Base-by-base conservation (phyloP, 2,329 filamentous ascomycete species). In the Calonectria pteridis region DNA sequence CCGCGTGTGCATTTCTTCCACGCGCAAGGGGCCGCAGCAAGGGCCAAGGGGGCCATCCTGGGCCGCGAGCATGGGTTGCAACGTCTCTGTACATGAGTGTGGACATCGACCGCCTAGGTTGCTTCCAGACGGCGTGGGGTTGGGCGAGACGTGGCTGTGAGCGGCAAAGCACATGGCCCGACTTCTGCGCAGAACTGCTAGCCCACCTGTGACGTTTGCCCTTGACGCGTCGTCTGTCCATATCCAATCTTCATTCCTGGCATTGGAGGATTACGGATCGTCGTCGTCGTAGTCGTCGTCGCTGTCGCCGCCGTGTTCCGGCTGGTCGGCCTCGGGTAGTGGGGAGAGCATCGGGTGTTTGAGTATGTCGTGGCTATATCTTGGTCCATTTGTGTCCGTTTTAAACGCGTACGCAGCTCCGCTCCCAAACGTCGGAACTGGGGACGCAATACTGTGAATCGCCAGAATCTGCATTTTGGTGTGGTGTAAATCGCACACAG, bases 191-290 rank as follows among this genome's bases (percentile, higher is more conserved):
- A 50, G 26, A 51, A 40, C 50, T 62, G 33, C 55, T 58, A 76
- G 63, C 69, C 73, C 66, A 58, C 72, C 53, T 73, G 69, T 75
- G 67, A 76, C 69, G 72, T 73, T 71, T 37, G 53, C 71, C 66
- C 74, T 73, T 75, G 74, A 75, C 69, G 69, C 69, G 69, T 75
- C 73, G 66, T 64, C 66, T 65, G 51, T 53, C 43, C 20, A 67
- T 58, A 59, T 62, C 59, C 40, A 66, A 73, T 50, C 58, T 63
- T 62, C 26, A 64, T 64, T 59, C 64, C 71, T 37, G 23, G 51
- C n/a, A n/a, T n/a, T 43, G 31, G 67, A 64, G 67, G 40, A 58
- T 37, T 46, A 50, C 70, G 31, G 43, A 68, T 59, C 35, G 37
- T 33, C 59, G 68, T 64, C 59, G 33, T 50, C 50, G 59, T 29